Base-by-base conservation (phyloP, 768 basidiomycete species). In the Amanita brunnescens region DNA sequence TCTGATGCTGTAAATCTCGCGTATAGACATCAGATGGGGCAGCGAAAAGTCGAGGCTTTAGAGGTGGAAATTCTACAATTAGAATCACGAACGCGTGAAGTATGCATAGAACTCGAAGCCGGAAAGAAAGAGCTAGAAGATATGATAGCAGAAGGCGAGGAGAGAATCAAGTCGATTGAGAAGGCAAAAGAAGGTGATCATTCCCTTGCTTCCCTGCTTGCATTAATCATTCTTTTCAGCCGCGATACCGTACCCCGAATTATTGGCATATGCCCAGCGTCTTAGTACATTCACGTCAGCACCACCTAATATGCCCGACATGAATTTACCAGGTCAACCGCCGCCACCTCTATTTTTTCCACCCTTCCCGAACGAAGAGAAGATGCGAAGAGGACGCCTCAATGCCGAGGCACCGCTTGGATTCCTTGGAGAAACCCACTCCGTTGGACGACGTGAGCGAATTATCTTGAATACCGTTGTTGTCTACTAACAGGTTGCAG, bases 351-450 rank as follows among this genome's bases (percentile, higher is more conserved):
- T 88, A 37, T 91, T 92, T 74, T 90, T 91, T 69, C 89, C 89
- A 33, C 91, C 91, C 9, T 92, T 91, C 64, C 90, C 90, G 0
- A 91, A 90, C 61, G 89, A 91, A 67, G 90, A 91, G 64, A 91
- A 89, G 67, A 90, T 92, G 87, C 81, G 89, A 47, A 76, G 83
- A 21, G 90, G 90, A 1, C 76, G 77, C 51, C 77, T 91, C 64
- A 89, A 86, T 60, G 81, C 81, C 18, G 87, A 90, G 64, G 85
- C 83, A 23, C 89, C 87, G 0, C 73, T 91, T 52, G 90, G 85
- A 5, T 65, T 80, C 39, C 74, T 86, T 42, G 90, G 87, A 34
- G 90, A 91, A 69, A 88, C 83, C 6, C 86, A 89, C 62, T 80
- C 83, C 20, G 85, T 91, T 54, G 90, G 87, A 46, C 75, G 79